These are phyloP conservation scores for Candida morakotiae DNA, from an alignment of 805 yeast genomes.

Conservation along the genomic window DNA sequence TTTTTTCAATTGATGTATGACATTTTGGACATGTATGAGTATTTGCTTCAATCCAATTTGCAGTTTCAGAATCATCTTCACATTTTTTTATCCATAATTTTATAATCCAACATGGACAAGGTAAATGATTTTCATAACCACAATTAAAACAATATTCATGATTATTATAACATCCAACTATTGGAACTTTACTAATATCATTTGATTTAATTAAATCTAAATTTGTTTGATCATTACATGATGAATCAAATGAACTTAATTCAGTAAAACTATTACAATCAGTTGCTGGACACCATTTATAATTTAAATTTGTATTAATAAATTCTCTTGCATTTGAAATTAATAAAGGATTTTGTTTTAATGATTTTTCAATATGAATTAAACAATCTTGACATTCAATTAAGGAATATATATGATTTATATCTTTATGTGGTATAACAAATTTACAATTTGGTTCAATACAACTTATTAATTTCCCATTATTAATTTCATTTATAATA, in stretches of 20 bases:
- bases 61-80: slow-evolving; percentile 81
- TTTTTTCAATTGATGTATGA: slow-evolving; percentile 74
- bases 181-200: slow-evolving; percentile 44
- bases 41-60: slow-evolving; percentile 80
- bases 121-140: slow-evolving; percentile 70
- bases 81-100: slow-evolving; percentile 74
- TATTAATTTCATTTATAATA: slow-evolving; percentile 39
- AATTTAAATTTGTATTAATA: slow-evolving; percentile 46
- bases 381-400: slow-evolving; percentile 8
- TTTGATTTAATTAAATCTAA: slow-evolving; percentile 18
- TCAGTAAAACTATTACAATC: slow-evolving; percentile 67
- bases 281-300: slow-evolving; percentile 81
- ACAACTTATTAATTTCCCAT: slow-evolving; percentile 56
- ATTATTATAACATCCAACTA: slow-evolving; percentile 61
- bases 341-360: slow-evolving; percentile 30
- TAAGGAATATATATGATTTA: slow-evolving; percentile 16
- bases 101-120: slow-evolving; percentile 74
- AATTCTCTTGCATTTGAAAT: slow-evolving; percentile 43
- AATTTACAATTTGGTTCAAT: slow-evolving; percentile 54
- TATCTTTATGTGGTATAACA: slow-evolving; percentile 39
- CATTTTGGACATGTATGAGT: slow-evolving; percentile 89
- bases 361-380: slow-evolving; percentile 12
- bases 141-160: slow-evolving; percentile 82
- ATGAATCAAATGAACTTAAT: slow-evolving; percentile 9
- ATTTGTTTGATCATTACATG: slow-evolving; percentile 3